phyloP scores from a whole-genome alignment of 2,329 filamentous ascomycete genomes.

The Cercospora sp. region DNA sequence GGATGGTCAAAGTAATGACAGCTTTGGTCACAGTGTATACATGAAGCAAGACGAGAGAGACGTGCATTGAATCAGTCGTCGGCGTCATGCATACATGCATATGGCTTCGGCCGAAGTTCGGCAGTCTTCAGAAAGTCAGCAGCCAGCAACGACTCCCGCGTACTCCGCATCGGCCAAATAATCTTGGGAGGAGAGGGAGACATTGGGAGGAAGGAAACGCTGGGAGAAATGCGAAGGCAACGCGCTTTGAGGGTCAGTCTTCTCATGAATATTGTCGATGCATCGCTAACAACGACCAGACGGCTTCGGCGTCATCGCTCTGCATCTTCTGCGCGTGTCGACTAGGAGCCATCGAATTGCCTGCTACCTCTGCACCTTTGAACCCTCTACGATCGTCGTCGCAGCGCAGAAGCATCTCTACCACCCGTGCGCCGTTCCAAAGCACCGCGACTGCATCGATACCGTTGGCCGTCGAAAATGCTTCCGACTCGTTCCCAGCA shows the following conservation, averaged over 20 bases:
- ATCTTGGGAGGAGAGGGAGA: constrained; percentile 3
- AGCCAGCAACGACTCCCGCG: constrained; percentile 8
- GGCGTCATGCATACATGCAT: constrained; percentile 9
- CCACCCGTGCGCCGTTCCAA: constrained; percentile 17
- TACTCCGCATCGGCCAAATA: neutral
- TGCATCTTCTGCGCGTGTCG: constrained; percentile 40
- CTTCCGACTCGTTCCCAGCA: neutral
- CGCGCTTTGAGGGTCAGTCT: constrained; percentile 32
- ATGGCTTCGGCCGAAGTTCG: neutral
- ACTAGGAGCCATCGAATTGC: constrained; percentile 26
- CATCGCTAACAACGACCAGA: constrained; percentile 24
- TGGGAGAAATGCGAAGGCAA: constrained; percentile 32
- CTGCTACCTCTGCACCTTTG: constrained; percentile 10
- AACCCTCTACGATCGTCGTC: neutral
- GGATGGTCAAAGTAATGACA: neutral
- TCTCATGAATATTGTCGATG: neutral
- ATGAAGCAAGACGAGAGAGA: neutral
- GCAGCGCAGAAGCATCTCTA: constrained; percentile 20
- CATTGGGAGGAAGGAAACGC: neutral
- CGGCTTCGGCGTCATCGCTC: constrained; percentile 35
- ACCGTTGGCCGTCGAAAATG: constrained; percentile 6
- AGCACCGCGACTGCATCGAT: constrained; percentile 9
- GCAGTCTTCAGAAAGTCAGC: neutral
- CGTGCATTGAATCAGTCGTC: neutral
- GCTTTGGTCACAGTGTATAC: neutral